Evolutionary conservation across 441 rosid species (phyloP), one percentile per base, ranked within the genome.

Genomic region (Adansonia madagascariensis): DNA sequence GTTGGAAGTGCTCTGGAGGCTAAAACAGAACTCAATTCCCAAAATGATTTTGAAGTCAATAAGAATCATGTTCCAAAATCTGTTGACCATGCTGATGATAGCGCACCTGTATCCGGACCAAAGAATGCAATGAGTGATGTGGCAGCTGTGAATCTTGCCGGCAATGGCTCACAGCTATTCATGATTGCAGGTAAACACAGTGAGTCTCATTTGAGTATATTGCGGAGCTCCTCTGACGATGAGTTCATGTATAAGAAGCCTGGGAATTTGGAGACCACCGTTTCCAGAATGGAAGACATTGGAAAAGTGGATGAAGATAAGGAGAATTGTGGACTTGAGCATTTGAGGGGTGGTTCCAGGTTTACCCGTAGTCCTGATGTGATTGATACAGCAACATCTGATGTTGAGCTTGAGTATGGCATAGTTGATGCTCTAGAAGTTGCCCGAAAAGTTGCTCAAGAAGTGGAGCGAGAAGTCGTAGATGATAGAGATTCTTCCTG

Each of bases 371-470:
- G 86, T 74, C 84, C 86, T 71, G 89, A 86, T 75, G 79, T 76
- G 20, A 80, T 70, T 55, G 87, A 89, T 75, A 78, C 79, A 74
- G 84, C 82, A 77, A 86, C 82, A 39, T 84, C 95, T 66, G 89
- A 85, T 77, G 82, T 87, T 65, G 91, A 86, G 56, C 80, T 81
- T 53, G 99, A 93, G 18, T 91, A 89, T 81, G 97, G 95, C 71
- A 83, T 92, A 18, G 86, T 88, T 81, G 99, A 94, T 89, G 97
- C 99, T 73, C 82, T 97, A 69, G 97, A 91, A 84, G 92, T 93
- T 31, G 98, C 99, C 82, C 89, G 97, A 71, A 89, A 89, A 80
- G 95, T 97, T 63, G 99, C 99, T 70, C 95, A 88, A 81, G 97
- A 92, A 86, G 98, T 94, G 63, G 98, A 91, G 79, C 90, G 92